A percentile compares a stretch with the other conserved stretches of the same genome.
phyloP scores from a whole-genome alignment of 1,284 basidiomycete species.

The Trichosporon sp. region DNA sequence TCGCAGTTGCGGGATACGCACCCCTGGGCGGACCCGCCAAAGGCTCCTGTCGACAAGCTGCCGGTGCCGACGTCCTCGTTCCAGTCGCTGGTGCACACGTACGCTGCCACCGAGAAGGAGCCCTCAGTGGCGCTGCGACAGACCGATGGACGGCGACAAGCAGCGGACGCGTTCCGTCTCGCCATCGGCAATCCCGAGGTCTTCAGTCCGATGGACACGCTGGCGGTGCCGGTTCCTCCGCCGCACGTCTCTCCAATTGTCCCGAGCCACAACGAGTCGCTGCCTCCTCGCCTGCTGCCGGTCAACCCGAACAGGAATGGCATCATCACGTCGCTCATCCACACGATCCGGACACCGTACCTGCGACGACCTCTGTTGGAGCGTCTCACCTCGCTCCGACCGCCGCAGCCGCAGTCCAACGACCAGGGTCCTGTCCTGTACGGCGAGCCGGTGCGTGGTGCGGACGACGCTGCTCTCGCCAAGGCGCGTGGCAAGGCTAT shows the following conservation, averaged over 20 bases:
- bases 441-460: slow-evolving; percentile 33
- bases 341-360: slow-evolving; percentile 34
- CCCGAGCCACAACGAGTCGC: slow-evolving; percentile 26
- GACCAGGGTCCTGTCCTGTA: slow-evolving; percentile 27
- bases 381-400: slow-evolving; percentile 36
- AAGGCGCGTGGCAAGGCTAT: slow-evolving; percentile 33
- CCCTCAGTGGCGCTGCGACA: slow-evolving; percentile 31
- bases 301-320: slow-evolving; percentile 31
- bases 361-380: slow-evolving; percentile 37
- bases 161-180: slow-evolving; percentile 31
- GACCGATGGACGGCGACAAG: slow-evolving; percentile 32
- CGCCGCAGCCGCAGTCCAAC: slow-evolving; percentile 23
- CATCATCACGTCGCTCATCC: slow-evolving; percentile 29
- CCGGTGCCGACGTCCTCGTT: slow-evolving; percentile 26
- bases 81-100: slow-evolving; percentile 29
- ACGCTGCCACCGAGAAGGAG: slow-evolving; percentile 27
- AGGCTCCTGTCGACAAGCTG: slow-evolving; percentile 17
- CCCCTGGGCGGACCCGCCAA: slow-evolving; percentile 26
- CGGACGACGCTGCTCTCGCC: slow-evolving; percentile 29
- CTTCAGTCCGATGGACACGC: slow-evolving; percentile 30
- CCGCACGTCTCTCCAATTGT: slow-evolving; percentile 31
- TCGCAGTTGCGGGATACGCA: slow-evolving; percentile 30
- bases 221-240: slow-evolving; percentile 24
- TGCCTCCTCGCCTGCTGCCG: slow-evolving; percentile 27
- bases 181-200: slow-evolving; percentile 31